phyloP scores from a whole-genome alignment of 257 asterid genomes.

The Petunia secreta region DNA sequence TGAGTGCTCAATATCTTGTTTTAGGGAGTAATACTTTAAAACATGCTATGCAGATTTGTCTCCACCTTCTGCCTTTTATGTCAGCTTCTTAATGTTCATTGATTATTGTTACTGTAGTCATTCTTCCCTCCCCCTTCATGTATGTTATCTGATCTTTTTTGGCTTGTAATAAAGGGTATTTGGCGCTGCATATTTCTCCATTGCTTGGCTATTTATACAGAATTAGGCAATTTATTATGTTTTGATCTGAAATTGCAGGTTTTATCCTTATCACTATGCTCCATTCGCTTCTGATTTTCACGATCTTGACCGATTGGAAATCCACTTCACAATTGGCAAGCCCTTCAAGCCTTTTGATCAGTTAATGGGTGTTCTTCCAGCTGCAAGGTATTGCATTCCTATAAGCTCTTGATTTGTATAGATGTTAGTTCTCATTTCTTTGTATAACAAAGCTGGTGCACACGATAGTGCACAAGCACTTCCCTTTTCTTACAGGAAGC shows the following conservation, averaged over 20 bases:
- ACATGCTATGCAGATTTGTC: too few relatives aligned
- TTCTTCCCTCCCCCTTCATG: too few relatives aligned
- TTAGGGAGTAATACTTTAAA: too few relatives aligned
- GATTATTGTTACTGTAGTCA: too few relatives aligned
- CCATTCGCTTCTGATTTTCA: constrained; percentile 73
- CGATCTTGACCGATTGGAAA: constrained; percentile 45
- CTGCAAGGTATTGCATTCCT: constrained; percentile 56
- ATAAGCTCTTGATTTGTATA: not conserved
- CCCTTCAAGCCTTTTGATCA: constrained; percentile 76
- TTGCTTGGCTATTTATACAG: too few relatives aligned
- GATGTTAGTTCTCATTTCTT: constrained; percentile 23
- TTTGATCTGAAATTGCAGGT: constrained; percentile 43
- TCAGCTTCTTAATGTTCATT: too few relatives aligned
- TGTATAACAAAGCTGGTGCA: constrained; percentile 28
- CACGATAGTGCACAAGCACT: constrained; percentile 61
- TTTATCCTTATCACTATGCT: constrained; percentile 71
- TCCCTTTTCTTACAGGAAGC: constrained; percentile 52
- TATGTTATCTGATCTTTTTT: too few relatives aligned
- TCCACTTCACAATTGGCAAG: constrained; percentile 54
- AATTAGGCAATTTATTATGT: not conserved
- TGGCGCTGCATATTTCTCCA: too few relatives aligned
- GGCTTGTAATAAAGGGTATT: too few relatives aligned
- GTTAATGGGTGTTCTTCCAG: constrained; percentile 76
- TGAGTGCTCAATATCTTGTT: too few relatives aligned
- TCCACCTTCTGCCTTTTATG: too few relatives aligned